Conservation (phyloP, 208 protist species). For the Herpetomonas tarakana region DNA sequence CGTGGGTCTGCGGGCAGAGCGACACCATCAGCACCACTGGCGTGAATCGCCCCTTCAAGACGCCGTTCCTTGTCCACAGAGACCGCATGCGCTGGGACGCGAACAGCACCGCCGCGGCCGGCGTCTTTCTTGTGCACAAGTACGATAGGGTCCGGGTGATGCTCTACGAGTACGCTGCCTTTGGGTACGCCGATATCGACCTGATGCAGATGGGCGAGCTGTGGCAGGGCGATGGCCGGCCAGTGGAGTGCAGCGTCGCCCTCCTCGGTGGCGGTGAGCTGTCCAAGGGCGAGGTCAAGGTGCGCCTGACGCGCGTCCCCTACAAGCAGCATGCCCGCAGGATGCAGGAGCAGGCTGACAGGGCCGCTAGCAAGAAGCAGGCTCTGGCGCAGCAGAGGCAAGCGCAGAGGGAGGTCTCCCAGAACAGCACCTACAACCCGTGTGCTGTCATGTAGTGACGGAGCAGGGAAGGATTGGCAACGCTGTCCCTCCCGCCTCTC, state of each 20-base stretch:
- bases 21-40: slow-evolving; percentile 20
- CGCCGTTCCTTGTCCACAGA: slow-evolving; percentile 44
- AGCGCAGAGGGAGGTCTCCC: slow-evolving; percentile 10
- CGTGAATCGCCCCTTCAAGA: slow-evolving; percentile 45
- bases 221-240: slow-evolving; percentile 18
- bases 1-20: slow-evolving; percentile 50
- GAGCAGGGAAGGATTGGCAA: too few species aligned
- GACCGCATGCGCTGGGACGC: slow-evolving; percentile 46
- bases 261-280: slow-evolving; percentile 13
- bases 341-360: slow-evolving; percentile 15
- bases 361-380: slow-evolving; percentile 23
- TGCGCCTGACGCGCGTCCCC: slow-evolving; percentile 47
- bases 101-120: slow-evolving; percentile 18
- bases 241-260: slow-evolving; percentile 23
- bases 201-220: slow-evolving; percentile 46
- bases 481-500: too few species aligned
- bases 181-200: slow-evolving; percentile 62
- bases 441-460: slow-evolving; percentile 31
- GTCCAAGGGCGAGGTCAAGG: slow-evolving; percentile 32
- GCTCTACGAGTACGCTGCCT: slow-evolving; percentile 62
- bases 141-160: slow-evolving; percentile 71
- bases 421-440: slow-evolving; percentile 20
- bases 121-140: slow-evolving; percentile 58
- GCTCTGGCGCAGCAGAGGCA: slow-evolving; percentile 1
- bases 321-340: slow-evolving; percentile 11